Percentiles rank a stretch among this genome's conserved stretches.
phyloP scores from a whole-genome alignment of 805 yeast genomes.

The Pichia occidentalis region DNA sequence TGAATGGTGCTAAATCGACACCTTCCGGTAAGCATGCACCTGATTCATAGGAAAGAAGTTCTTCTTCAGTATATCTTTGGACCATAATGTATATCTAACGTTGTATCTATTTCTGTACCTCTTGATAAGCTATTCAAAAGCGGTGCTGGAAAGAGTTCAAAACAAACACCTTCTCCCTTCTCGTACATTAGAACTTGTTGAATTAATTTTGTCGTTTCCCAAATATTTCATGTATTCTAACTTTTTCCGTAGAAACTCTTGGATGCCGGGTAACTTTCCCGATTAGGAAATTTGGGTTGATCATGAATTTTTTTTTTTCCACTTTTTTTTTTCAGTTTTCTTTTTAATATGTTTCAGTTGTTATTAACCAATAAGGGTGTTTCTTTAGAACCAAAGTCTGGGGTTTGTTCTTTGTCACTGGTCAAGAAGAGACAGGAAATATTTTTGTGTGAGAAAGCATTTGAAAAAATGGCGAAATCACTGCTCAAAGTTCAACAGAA shows the following conservation, averaged over 20 bases:
- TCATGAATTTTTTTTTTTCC: background rate
- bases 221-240: too few species aligned
- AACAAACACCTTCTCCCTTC: too few species aligned
- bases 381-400: too few species aligned
- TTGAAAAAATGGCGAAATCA: constrained; percentile 65
- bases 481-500: constrained; percentile 59
- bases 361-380: too few species aligned
- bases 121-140: too few species aligned
- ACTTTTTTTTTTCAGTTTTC: background rate
- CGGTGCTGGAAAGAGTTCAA: too few species aligned
- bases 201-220: too few species aligned
- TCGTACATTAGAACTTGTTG: too few species aligned
- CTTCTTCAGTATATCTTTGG: constrained; percentile 57
- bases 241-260: too few species aligned
- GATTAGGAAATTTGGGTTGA: background rate
- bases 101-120: too few species aligned
- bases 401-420: too few species aligned
- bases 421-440: too few species aligned
- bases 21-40: constrained; percentile 55
- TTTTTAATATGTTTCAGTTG: background rate
- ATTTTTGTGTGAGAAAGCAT: background rate
- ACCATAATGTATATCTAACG: constrained; percentile 5
- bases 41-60: constrained; percentile 51
- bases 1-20: constrained; percentile 58
- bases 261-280: background rate